Evolutionary conservation across 805 yeast genomes (phyloP).

Genomic region (Debaryomyces prosopidis): DNA sequence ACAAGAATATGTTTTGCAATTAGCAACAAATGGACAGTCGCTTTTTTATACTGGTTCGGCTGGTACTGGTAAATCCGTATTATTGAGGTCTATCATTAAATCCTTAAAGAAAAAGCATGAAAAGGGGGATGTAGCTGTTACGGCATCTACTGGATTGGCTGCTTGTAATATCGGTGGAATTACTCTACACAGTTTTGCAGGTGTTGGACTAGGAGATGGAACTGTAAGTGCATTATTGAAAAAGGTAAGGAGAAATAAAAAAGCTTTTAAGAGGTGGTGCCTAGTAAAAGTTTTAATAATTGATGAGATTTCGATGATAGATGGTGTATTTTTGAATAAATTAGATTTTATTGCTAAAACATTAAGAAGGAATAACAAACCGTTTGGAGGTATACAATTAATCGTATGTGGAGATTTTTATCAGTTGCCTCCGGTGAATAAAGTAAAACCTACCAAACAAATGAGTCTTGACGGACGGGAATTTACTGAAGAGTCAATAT

Average conservation of each 20-base stretch:
- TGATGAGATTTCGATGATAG: conserved; percentile 83
- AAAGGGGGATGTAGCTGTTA: conserved; percentile 60
- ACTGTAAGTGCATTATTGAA: conserved; percentile 44
- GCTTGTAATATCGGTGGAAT: conserved; percentile 81
- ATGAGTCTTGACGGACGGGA: conserved; percentile 28
- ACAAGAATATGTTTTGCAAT: conserved; percentile 62
- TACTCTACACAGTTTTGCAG: conserved; percentile 75
- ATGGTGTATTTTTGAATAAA: conserved; percentile 65
- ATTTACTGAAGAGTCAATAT: conserved; percentile 27
- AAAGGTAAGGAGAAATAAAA: conserved; percentile 54
- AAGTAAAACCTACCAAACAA: conserved; percentile 5
- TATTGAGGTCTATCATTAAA: conserved; percentile 66
- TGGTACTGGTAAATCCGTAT: conserved; percentile 95
- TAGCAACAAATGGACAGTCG: conserved; percentile 64
- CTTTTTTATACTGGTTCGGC: conserved; percentile 96
- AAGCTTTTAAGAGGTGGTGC: conserved; percentile 56
- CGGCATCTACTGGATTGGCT: conserved; percentile 85
- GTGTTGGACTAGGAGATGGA: conserved; percentile 72
- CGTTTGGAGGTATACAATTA: conserved; percentile 82
- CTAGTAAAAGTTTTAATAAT: conserved; percentile 59
- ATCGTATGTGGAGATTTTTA: conserved; percentile 80
- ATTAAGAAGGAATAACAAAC: conserved; percentile 45
- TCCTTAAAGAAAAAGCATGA: conserved; percentile 47
- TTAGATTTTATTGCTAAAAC: conserved; percentile 59
- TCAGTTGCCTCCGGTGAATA: conserved; percentile 75